These are phyloP conservation scores for Primulina huaijiensis DNA, from an alignment of 257 asterid species.

Conservation along the genomic window DNA sequence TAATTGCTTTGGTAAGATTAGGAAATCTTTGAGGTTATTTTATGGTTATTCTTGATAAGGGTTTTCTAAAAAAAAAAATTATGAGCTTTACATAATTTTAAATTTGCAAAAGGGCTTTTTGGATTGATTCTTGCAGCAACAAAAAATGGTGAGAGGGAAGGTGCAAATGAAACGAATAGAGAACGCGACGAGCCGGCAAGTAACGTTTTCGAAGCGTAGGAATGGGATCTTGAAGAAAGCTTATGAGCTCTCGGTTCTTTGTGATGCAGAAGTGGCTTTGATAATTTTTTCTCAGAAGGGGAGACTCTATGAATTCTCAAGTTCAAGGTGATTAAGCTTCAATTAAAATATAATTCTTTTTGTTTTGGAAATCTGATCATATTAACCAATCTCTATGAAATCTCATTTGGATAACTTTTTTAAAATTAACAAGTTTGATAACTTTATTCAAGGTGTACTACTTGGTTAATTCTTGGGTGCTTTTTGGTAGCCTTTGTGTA, in stretches of 20 bases:
- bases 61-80: too few relatives aligned
- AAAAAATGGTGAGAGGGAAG: constrained; percentile 59
- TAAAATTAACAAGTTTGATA: neutral
- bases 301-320: constrained; percentile 51
- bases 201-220: constrained; percentile 60
- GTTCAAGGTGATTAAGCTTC: constrained; percentile 38
- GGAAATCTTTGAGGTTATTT: neutral
- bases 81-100: too few relatives aligned
- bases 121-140: neutral
- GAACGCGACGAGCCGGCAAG: constrained; percentile 56
- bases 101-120: neutral
- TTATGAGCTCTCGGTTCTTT: constrained; percentile 63
- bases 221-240: constrained; percentile 66
- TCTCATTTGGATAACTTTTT: neutral
- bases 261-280: constrained; percentile 63
- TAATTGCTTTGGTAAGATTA: neutral
- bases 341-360: too few relatives aligned
- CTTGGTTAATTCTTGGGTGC: too few relatives aligned
- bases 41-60: neutral
- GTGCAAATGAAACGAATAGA: constrained; percentile 55
- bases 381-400: neutral
- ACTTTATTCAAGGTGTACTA: constrained; percentile 11
- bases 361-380: neutral
- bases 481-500: too few relatives aligned
- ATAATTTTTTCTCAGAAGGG: constrained; percentile 51